Evolutionary conservation across 805 yeast genomes (phyloP).

Genomic region (Jamesozyma spencerorum): DNA sequence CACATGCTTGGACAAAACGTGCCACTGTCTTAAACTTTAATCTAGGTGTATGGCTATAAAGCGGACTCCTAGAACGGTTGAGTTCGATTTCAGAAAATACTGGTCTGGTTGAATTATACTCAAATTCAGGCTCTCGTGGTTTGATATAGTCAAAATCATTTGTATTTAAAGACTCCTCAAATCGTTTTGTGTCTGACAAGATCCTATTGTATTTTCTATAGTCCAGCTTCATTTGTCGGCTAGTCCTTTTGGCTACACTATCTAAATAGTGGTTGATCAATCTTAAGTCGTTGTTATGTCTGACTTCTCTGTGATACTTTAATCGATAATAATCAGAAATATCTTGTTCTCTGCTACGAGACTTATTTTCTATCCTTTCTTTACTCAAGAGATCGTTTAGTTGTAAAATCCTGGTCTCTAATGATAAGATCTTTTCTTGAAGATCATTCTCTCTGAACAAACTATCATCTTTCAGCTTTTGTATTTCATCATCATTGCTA

Average conservation of each 20-base stretch:
- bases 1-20: slow-evolving; percentile 22
- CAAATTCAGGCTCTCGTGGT: neutral
- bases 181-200: slow-evolving; percentile 5
- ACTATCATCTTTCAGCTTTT: neutral
- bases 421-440: slow-evolving; percentile 1
- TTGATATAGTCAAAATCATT: neutral
- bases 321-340: slow-evolving; percentile 24
- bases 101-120: neutral
- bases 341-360: slow-evolving; percentile 11
- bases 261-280: slow-evolving; percentile 28
- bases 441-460: neutral
- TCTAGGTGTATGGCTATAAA: slow-evolving; percentile 3
- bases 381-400: neutral
- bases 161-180: slow-evolving; percentile 3
- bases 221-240: slow-evolving; percentile 25
- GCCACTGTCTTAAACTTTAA: slow-evolving; percentile 26
- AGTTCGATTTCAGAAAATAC: neutral
- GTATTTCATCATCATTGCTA: neutral
- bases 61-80: neutral
- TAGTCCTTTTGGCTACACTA: slow-evolving; percentile 24
- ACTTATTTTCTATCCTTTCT: slow-evolving; percentile 4
- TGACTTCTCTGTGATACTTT: slow-evolving; percentile 25
- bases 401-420: neutral
- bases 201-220: slow-evolving; percentile 21
- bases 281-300: slow-evolving; percentile 25